A percentile compares a stretch with the other conserved stretches of the same genome.
Evolutionary conservation across 2,329 filamentous ascomycete genomes (phyloP).

Genomic region (Nannizziopsis arthrosporioides): DNA sequence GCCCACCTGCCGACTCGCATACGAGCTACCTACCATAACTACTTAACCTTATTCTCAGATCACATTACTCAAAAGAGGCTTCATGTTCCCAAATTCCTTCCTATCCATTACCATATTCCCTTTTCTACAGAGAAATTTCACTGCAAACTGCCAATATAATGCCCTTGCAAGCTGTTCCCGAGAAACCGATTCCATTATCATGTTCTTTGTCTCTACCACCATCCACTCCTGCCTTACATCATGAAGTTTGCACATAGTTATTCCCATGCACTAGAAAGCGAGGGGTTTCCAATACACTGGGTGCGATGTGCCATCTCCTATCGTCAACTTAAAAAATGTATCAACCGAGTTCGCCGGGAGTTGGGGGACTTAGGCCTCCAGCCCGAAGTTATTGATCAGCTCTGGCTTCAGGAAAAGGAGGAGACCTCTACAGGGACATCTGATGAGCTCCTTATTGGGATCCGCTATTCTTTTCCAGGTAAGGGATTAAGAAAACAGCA

Average conservation of each 20-base stretch:
- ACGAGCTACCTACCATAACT: too few relatives aligned
- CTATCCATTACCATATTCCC: too few relatives aligned
- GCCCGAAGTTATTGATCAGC: constrained; percentile 53
- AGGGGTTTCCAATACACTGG: constrained; percentile 63
- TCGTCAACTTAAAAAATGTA: constrained; percentile 74
- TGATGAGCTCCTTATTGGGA: constrained; percentile 10
- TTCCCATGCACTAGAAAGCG: constrained; percentile 54
- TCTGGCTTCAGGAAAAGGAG: constrained; percentile 39
- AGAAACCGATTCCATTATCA: too few relatives aligned
- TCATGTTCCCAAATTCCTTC: too few relatives aligned
- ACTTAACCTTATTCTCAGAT: too few relatives aligned
- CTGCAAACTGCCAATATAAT: too few relatives aligned
- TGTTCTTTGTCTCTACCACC: background rate
- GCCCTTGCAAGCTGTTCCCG: too few relatives aligned
- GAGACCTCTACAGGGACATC: background rate
- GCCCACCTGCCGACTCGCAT: too few relatives aligned
- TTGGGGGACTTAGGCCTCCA: constrained; percentile 60
- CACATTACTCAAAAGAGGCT: too few relatives aligned
- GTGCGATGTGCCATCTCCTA: constrained; percentile 70
- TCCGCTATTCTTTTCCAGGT: constrained; percentile 14
- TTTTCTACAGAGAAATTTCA: too few relatives aligned
- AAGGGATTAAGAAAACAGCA: background rate
- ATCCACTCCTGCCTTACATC: background rate
- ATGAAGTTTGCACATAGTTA: constrained; percentile 88
- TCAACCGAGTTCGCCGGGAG: constrained; percentile 67